Conservation (phyloP, 2,329 filamentous ascomycete species). For the Sporothrix pallida region DNA sequence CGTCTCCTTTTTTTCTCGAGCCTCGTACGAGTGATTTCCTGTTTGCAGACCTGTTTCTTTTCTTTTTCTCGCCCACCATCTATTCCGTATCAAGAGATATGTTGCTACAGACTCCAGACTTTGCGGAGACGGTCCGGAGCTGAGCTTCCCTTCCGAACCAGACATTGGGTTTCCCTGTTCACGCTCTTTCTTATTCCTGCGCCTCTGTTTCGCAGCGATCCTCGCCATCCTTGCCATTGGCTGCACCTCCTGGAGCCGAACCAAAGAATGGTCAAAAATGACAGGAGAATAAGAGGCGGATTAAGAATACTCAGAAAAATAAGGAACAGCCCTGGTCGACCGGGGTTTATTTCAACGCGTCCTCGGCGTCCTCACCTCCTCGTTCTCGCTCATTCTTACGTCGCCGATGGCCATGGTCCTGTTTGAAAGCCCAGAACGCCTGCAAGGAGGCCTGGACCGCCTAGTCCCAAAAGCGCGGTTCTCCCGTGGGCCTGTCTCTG, state of each 20-base stretch:
- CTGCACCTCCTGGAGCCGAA: constrained; percentile 11
- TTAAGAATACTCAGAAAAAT: not conserved
- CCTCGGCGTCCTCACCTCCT: not conserved
- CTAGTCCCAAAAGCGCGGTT: constrained; percentile 29
- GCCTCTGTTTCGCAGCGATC: constrained; percentile 22
- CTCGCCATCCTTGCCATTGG: not conserved
- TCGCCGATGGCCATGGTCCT: not conserved
- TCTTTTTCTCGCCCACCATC: not conserved
- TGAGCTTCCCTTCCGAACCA: constrained; percentile 1
- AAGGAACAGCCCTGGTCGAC: not conserved
- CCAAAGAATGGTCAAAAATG: not conserved
- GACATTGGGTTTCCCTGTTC: not conserved
- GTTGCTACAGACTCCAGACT: not conserved
- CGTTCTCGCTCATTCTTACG: not conserved
- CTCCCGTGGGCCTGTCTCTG: constrained; percentile 19
- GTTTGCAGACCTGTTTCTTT: not conserved
- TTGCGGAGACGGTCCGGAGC: constrained; percentile 1
- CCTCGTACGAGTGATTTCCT: not conserved
- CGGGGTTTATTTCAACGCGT: not conserved
- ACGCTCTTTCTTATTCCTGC: not conserved
- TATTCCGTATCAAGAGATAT: not conserved
- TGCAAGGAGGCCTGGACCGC: not conserved
- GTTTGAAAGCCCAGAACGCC: not conserved
- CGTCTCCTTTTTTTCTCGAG: not conserved
- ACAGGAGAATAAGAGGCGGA: not conserved